Conservation (phyloP, 345 rosid species). For the Murraya paniculata region DNA sequence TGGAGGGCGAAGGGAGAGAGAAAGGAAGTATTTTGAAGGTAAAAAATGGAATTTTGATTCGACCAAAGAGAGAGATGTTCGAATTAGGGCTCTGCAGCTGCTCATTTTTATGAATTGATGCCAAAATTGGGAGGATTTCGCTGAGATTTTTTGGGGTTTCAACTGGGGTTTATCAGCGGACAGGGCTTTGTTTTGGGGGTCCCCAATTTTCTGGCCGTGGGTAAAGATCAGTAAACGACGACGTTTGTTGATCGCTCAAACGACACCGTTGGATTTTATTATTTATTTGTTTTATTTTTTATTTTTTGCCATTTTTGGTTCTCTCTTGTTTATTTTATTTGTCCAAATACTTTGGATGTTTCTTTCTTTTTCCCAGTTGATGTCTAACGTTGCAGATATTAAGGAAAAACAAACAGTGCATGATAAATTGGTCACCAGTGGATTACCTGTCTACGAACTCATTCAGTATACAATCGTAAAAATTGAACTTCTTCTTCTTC, state of each 20-base stretch:
- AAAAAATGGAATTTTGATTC: conserved; percentile 22
- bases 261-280: not conserved
- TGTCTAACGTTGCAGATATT: too few species aligned
- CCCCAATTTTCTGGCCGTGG: not conserved
- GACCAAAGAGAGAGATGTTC: conserved; percentile 34
- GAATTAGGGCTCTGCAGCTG: conserved; percentile 48
- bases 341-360: too few species aligned
- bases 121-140: not conserved
- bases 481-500: too few species aligned
- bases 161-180: not conserved
- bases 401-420: too few species aligned
- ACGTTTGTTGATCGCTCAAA: not conserved
- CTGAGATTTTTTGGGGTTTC: too few species aligned
- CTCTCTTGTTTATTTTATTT: too few species aligned
- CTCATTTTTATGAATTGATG: conserved; percentile 40
- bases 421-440: too few species aligned
- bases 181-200: not conserved
- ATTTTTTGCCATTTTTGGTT: too few species aligned
- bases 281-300: too few species aligned
- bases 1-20: conserved; percentile 25
- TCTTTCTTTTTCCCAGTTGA: too few species aligned
- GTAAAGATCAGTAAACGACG: not conserved
- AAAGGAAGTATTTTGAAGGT: conserved; percentile 16
- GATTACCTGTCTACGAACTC: too few species aligned
- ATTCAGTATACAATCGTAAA: too few species aligned